Conservation (phyloP, 2,329 filamentous ascomycete genomes). For the Colletotrichum sansevieriae region DNA sequence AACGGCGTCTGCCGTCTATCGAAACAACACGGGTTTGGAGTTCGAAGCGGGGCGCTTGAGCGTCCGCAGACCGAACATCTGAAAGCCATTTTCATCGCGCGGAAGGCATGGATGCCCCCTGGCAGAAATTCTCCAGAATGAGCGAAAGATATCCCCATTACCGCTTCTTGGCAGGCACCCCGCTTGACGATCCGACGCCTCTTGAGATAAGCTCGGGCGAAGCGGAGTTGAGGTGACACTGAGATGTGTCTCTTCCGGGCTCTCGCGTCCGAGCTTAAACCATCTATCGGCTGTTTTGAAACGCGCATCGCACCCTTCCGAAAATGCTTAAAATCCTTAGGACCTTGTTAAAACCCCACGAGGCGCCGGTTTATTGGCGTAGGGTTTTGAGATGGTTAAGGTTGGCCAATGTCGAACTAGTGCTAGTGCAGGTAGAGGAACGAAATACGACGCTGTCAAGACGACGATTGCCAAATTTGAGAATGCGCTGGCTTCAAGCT, state of each 20-base stretch:
- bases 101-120: not conserved
- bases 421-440: constrained; percentile 7
- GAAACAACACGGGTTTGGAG: constrained; percentile 18
- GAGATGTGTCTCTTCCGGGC: constrained; percentile 24
- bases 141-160: constrained; percentile 6
- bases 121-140: not conserved
- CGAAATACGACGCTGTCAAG: not conserved
- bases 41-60: not conserved
- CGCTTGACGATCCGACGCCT: constrained; percentile 1
- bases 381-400: not conserved
- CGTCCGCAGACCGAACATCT: too few relatives aligned
- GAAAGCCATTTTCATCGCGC: not conserved
- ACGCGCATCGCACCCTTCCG: constrained; percentile 37
- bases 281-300: constrained; percentile 33
- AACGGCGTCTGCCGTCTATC: constrained; percentile 25
- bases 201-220: constrained; percentile 25
- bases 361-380: too few relatives aligned
- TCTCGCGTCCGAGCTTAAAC: constrained; percentile 32
- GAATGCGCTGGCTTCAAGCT: constrained; percentile 27
- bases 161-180: constrained; percentile 16
- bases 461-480: not conserved
- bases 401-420: constrained; percentile 5
- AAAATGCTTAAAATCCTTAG: constrained; percentile 25
- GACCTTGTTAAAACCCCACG: constrained; percentile 9
- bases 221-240: constrained; percentile 31